Percentiles rank a stretch among this genome's conserved stretches.
Conservation (phyloP, 179 eudicot genomes). For the Beta corolliflora region DNA sequence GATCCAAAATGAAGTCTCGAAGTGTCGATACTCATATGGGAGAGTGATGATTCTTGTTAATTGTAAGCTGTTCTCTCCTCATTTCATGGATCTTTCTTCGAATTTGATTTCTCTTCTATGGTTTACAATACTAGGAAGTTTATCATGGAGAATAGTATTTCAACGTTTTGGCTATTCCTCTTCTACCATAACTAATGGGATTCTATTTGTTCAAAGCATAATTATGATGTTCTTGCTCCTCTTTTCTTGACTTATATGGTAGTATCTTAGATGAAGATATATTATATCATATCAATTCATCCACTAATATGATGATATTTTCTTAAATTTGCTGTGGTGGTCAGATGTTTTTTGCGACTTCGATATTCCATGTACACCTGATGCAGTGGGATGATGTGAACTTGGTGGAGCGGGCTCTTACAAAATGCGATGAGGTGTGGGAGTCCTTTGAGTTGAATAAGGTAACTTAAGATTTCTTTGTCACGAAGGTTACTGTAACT, state of each 20-base stretch:
- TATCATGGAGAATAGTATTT: too few relatives aligned
- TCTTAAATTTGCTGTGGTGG: slow-evolving; percentile 24
- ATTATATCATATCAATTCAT: slow-evolving; percentile 3
- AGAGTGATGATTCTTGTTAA: too few relatives aligned
- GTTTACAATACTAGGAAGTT: too few relatives aligned
- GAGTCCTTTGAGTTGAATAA: slow-evolving; percentile 62
- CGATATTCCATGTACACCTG: slow-evolving; percentile 85
- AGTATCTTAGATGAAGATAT: not conserved
- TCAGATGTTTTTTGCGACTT: slow-evolving; percentile 96
- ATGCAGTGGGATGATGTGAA: slow-evolving; percentile 83
- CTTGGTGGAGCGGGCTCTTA: slow-evolving; percentile 72
- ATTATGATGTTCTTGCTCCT: not conserved
- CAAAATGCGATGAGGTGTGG: slow-evolving; percentile 79
- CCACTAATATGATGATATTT: not conserved
- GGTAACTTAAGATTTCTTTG: slow-evolving; percentile 44
- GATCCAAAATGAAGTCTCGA: too few relatives aligned
- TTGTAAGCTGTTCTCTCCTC: too few relatives aligned
- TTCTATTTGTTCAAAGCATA: not conserved
- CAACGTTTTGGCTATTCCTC: too few relatives aligned
- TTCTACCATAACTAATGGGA: too few relatives aligned
- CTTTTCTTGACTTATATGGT: not conserved
- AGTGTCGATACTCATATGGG: too few relatives aligned
- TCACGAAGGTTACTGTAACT: not conserved
- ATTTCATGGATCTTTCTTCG: too few relatives aligned
- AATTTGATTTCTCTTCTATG: too few relatives aligned